phyloP scores from a whole-genome alignment of 257 asterid genomes.

The Gynochthodes officinalis region DNA sequence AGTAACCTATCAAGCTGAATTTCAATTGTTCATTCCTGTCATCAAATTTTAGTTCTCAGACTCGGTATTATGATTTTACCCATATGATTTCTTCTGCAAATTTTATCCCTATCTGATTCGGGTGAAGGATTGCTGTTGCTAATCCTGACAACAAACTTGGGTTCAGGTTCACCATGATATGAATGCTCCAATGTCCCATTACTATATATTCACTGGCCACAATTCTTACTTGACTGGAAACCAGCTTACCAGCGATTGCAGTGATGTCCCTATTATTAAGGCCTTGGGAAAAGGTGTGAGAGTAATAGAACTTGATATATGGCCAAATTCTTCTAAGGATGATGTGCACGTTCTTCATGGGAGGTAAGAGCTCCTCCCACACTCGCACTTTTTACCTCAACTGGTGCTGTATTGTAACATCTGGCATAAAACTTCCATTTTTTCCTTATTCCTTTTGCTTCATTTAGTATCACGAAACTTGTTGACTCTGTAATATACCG shows the following conservation, averaged over 20 bases:
- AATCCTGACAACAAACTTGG: background rate
- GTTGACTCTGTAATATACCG: constrained; percentile 7
- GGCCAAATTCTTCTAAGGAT: constrained; percentile 81
- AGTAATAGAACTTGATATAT: constrained; percentile 76
- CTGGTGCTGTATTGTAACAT: background rate
- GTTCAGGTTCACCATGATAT: constrained; percentile 74
- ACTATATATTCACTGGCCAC: constrained; percentile 74
- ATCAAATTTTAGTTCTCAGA: background rate
- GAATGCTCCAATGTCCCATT: constrained; percentile 78
- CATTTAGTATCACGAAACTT: background rate
- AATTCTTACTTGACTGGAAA: constrained; percentile 87
- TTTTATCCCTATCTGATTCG: background rate
- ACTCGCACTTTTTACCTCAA: background rate
- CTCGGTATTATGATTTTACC: background rate
- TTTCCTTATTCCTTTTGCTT: background rate
- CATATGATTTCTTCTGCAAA: background rate
- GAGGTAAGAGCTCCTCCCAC: constrained; percentile 35
- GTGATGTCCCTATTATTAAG: constrained; percentile 71
- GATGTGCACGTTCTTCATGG: constrained; percentile 80
- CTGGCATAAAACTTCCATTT: background rate
- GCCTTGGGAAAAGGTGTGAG: constrained; percentile 80
- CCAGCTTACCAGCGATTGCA: constrained; percentile 89
- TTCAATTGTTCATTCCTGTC: background rate
- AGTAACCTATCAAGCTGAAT: background rate
- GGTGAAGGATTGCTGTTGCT: background rate